Evolutionary conservation across 1,284 basidiomycete species (phyloP), one percentile per base, ranked within the genome.

Genomic region (Takashimella koratensis): DNA sequence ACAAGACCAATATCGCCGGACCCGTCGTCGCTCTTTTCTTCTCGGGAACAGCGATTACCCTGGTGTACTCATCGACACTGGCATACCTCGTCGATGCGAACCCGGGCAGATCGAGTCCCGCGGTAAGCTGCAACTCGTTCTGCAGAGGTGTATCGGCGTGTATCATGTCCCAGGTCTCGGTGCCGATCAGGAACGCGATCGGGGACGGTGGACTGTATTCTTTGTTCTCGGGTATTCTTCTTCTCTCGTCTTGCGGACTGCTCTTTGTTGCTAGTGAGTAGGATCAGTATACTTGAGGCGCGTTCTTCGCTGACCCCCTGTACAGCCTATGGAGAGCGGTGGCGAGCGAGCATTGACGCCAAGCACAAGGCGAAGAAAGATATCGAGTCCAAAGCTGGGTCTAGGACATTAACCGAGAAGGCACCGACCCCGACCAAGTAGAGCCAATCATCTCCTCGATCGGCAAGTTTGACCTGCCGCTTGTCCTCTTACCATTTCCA

Each of bases 151-250:
- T 52, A 5, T 57, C 67, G 25, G 73, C 68, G 3, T 75, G 71
- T 56, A 53, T 75, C 41, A 64, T 72, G 56, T 70, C 68, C 22
- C 71, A 77, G 59, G 64, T 73, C 19, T 70, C 74, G 6, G 53
- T 71, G 0, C 72, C 74, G 2, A 70, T 76, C 25, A 65, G 68
- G 74, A 74, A 80, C 49, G 71, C 77, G 0, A 78, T 84, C 40
- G 84, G 84, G 0, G 84, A 86, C 53, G 88, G 87, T 6, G 87
- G 87, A 63, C 76, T 86, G 48, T 90, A 88, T 66, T 85, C 86
- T 0, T 76, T 88, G 2, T 87, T 88, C 79, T 81, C 83, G 0
- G 83, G 81, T 0, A 55, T 89, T 0, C 66, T 89, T 63, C 58
- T 80, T 0, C 49, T 85, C n/a, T 63, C 68, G 22, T 69, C 59